These are phyloP conservation scores for Russula earlei DNA, from an alignment of 768 basidiomycete species.

Conservation along the genomic window DNA sequence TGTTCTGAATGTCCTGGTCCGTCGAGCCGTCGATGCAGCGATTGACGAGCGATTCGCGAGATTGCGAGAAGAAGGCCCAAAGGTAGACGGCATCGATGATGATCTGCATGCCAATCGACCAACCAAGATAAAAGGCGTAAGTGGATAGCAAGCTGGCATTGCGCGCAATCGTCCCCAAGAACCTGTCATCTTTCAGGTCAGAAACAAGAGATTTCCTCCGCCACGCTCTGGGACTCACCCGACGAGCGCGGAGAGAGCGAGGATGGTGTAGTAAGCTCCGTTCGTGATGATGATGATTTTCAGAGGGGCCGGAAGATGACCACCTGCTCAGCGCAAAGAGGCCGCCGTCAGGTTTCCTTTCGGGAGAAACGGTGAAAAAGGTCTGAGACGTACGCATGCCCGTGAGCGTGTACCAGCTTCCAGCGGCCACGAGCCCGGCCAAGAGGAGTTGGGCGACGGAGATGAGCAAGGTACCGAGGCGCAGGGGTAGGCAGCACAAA, in stretches of 20 bases:
- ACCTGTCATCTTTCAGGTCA: background rate
- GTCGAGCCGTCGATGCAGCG: slow-evolving; percentile 16
- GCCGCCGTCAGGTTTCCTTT: background rate
- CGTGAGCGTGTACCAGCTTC: background rate
- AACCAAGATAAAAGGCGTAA: slow-evolving; percentile 10
- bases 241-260: slow-evolving; percentile 6
- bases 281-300: background rate
- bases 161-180: slow-evolving; percentile 15
- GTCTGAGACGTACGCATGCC: slow-evolving; percentile 5
- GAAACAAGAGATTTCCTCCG: no score
- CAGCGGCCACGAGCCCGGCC: slow-evolving; percentile 8
- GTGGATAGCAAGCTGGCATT: slow-evolving; percentile 8
- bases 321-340: background rate
- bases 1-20: background rate
- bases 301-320: background rate
- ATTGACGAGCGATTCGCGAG: slow-evolving; percentile 1
- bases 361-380: background rate
- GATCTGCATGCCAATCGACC: background rate
- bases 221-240: slow-evolving; percentile 9
- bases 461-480: slow-evolving; percentile 18
- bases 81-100: background rate
- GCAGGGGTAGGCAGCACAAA: slow-evolving; percentile 17
- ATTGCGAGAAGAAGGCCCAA: slow-evolving; percentile 2
- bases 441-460: slow-evolving; percentile 7
- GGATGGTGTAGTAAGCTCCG: background rate